These are phyloP conservation scores for Suhomyces sp. DNA, from an alignment of 805 yeast species.

Conservation along the genomic window DNA sequence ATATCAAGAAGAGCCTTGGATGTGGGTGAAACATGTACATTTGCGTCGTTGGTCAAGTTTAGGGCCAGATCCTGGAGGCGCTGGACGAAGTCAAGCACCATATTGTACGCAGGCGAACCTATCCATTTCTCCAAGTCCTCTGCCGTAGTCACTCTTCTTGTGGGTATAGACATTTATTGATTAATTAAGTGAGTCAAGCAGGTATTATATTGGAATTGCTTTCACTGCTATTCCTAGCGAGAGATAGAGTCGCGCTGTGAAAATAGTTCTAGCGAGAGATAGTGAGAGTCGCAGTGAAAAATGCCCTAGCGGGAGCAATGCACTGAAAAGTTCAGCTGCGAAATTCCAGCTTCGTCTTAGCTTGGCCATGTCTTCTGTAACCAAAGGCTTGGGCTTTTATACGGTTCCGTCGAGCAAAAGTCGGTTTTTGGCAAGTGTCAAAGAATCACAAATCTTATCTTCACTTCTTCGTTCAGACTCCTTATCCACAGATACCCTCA, in stretches of 20 bases:
- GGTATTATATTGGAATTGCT: neutral
- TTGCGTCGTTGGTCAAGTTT: conserved; percentile 55
- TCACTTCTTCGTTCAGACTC: neutral
- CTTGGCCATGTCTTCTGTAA: neutral
- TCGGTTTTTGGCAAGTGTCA: neutral
- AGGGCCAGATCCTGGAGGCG: conserved; percentile 60
- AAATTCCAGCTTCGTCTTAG: neutral
- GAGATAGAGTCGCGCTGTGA: neutral
- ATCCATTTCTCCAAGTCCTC: conserved; percentile 66
- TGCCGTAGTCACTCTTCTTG: conserved; percentile 46
- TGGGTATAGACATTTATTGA: neutral
- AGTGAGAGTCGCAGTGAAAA: neutral
- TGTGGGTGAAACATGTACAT: conserved; percentile 32
- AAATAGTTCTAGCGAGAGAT: neutral
- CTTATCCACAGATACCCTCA: conserved; percentile 12
- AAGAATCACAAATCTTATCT: neutral
- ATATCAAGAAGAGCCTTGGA: conserved; percentile 30
- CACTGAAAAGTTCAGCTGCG: neutral
- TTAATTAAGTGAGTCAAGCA: too few relatives aligned
- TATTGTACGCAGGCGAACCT: conserved; percentile 46
- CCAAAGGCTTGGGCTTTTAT: neutral
- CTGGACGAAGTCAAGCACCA: conserved; percentile 52
- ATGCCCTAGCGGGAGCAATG: neutral
- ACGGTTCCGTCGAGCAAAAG: neutral
- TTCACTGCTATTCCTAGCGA: neutral